A percentile compares a stretch with the other conserved stretches of the same genome.
These are phyloP conservation scores for Fraxinus americana DNA, from an alignment of 257 asterid species.

Conservation along the genomic window DNA sequence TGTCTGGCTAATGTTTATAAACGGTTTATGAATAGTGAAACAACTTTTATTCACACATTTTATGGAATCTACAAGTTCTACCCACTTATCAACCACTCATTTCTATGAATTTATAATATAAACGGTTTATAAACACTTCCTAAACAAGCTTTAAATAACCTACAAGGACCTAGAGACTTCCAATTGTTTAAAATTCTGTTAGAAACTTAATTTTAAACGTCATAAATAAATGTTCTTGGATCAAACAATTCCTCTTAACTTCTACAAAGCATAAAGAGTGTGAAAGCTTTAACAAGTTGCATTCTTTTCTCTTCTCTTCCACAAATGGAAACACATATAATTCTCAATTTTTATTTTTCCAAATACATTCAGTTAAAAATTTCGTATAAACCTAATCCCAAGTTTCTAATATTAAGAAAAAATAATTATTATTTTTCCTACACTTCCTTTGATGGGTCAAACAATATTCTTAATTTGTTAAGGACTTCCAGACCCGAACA, in stretches of 20 bases:
- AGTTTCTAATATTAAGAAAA: slow-evolving; percentile 8
- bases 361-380: slow-evolving; percentile 9
- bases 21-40: no score
- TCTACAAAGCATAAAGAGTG: slow-evolving; percentile 1
- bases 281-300: slow-evolving; percentile 15
- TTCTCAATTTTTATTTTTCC: background rate
- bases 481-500: no score
- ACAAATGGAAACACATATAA: background rate
- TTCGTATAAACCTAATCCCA: background rate
- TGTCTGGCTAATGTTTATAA: no score
- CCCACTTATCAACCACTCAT: no score
- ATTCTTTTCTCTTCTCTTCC: slow-evolving; percentile 9
- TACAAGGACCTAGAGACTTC: slow-evolving; percentile 4
- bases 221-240: background rate
- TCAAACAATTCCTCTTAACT: background rate
- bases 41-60: no score
- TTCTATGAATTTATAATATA: no score
- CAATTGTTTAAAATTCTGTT: background rate
- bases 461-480: no score
- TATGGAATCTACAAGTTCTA: no score
- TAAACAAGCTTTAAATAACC: no score
- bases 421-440: no score
- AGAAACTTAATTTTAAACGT: background rate
- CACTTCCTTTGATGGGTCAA: no score
- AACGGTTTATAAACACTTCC: no score